Percentiles rank a stretch among this genome's conserved stretches.
These are phyloP conservation scores for Pichia nanzhaoensis DNA, from an alignment of 805 yeast species.

Conservation along the genomic window DNA sequence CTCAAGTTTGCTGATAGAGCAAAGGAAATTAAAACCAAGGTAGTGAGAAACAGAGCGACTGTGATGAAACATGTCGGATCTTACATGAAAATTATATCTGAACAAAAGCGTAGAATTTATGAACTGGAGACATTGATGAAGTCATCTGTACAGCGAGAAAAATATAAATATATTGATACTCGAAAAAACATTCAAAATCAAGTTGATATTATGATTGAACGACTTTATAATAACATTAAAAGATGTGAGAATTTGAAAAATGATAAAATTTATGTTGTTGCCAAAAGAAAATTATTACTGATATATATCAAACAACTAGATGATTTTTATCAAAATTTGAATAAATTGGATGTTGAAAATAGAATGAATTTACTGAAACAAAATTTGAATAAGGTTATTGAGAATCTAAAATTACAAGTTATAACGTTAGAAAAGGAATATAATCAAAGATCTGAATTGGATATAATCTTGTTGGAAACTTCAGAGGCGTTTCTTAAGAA, in stretches of 20 bases:
- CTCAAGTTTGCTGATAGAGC: conserved; percentile 89
- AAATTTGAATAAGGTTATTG: conserved; percentile 19
- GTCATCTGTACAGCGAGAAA: conserved; percentile 33
- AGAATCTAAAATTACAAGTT: conserved; percentile 39
- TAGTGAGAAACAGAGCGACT: conserved; percentile 64
- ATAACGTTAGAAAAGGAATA: conserved; percentile 45
- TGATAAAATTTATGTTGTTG: conserved; percentile 35
- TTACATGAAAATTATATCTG: conserved; percentile 75
- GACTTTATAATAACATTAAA: conserved; percentile 35
- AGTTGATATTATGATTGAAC: conserved; percentile 37
- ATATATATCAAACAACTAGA: conserved; percentile 21
- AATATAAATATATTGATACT: conserved; percentile 30
- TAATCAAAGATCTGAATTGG: conserved; percentile 43
- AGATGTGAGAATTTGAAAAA: conserved; percentile 31
- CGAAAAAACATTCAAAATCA: conserved; percentile 32
- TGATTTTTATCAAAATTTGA: conserved; percentile 32
- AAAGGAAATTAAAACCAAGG: conserved; percentile 79
- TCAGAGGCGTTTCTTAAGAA: conserved; percentile 39
- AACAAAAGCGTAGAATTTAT: conserved; percentile 68
- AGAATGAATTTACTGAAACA: conserved; percentile 13
- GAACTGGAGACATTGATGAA: conserved; percentile 54
- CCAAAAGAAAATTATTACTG: conserved; percentile 36
- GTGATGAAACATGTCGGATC: conserved; percentile 81
- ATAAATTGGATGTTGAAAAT: conserved; percentile 18
- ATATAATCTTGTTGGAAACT: conserved; percentile 37